These are phyloP conservation scores for Phlebopus sp. DNA, from an alignment of 1,284 basidiomycete species.

Conservation along the genomic window DNA sequence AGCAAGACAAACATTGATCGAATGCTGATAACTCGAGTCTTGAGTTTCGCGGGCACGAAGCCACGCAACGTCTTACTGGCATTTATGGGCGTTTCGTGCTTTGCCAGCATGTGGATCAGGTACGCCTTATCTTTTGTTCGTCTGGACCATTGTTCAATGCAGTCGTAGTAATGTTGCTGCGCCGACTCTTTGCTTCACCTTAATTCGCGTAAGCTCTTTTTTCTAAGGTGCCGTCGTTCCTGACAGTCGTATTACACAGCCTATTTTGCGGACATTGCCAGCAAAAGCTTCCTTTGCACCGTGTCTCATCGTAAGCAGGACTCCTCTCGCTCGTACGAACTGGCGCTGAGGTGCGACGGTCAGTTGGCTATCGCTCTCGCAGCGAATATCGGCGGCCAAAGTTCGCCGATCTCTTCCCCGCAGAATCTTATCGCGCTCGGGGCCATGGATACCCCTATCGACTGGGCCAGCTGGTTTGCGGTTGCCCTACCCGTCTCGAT, in stretches of 20 bases:
- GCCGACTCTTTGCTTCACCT: constrained; percentile 95
- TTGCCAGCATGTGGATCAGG: constrained; percentile 99
- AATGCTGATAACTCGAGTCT: constrained; percentile 88
- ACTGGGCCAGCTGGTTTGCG: constrained; percentile 94
- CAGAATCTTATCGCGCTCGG: constrained; percentile 95
- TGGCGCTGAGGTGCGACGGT: constrained; percentile 4
- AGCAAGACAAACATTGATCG: constrained; percentile 98
- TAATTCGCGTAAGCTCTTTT: constrained; percentile 72
- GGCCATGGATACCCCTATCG: constrained; percentile 84
- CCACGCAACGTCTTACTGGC: constrained; percentile 88
- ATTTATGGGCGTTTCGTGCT: constrained; percentile 96
- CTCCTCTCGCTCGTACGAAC: background rate
- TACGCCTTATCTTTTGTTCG: constrained; percentile 39
- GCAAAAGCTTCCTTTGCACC: constrained; percentile 86
- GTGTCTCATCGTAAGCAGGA: constrained; percentile 77
- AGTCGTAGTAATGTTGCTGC: constrained; percentile 86
- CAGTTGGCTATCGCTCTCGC: constrained; percentile 95
- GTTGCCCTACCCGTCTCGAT: constrained; percentile 91
- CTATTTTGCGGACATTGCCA: constrained; percentile 90
- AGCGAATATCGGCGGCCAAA: constrained; percentile 97
- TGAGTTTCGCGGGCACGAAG: constrained; percentile 86
- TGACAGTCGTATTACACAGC: constrained; percentile 47
- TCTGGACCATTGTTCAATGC: constrained; percentile 10
- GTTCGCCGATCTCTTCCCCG: constrained; percentile 92
- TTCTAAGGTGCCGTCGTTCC: background rate